Evolutionary conservation across 2,329 filamentous ascomycete species (phyloP), one percentile per base, ranked within the genome.

Genomic region (Venturia carpophila): DNA sequence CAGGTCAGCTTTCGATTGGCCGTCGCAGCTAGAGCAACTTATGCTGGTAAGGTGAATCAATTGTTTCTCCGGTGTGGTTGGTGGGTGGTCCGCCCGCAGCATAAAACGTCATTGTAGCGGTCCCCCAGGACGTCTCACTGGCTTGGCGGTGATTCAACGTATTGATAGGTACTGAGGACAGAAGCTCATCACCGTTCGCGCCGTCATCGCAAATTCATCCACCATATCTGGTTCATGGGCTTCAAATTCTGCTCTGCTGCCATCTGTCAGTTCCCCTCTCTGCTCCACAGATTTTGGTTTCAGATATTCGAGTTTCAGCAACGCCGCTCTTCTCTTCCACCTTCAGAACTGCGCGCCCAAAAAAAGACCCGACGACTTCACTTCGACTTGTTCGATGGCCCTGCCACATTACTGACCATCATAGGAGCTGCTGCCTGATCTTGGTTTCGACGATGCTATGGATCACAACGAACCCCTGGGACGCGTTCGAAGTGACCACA

Each of bases 11-110:
- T 24, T 34, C 52, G 3, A 58, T 58, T 58, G 52, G 52, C 52
- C 37, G 52, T 58, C 52, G 52, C 52, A 58, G 15, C 52, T 58
- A 58, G 13, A 58, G 52, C 52, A 58, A 9, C 17, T 34, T 24
- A 56, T 56, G 49, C 49, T 34, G 10, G 1, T 34, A 34, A 58
- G 3, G 30, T 55, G 19, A n/a, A 37, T 10, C 52, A 58, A 37
- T 58, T 58, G 52, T 58, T 58, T 58, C 15, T 11, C 30, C 15
- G 52, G 52, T 27, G 27, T 58, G 15, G 21, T 17, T 34, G 30
- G 27, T 58, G 15, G 52, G 27, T 58, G 52, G 52, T 58, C 52
- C 27, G 52, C 52, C 52, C 27, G 27, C 49, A 55, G 49, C 49
- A 30, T 17, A 30, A 55, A 55, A 55, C 49, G 27, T 55, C 49